Evolutionary conservation across 2,329 filamentous ascomycete genomes (phyloP), one percentile per base, ranked within the genome.

Genomic region (Fragosphaeria purpurea): DNA sequence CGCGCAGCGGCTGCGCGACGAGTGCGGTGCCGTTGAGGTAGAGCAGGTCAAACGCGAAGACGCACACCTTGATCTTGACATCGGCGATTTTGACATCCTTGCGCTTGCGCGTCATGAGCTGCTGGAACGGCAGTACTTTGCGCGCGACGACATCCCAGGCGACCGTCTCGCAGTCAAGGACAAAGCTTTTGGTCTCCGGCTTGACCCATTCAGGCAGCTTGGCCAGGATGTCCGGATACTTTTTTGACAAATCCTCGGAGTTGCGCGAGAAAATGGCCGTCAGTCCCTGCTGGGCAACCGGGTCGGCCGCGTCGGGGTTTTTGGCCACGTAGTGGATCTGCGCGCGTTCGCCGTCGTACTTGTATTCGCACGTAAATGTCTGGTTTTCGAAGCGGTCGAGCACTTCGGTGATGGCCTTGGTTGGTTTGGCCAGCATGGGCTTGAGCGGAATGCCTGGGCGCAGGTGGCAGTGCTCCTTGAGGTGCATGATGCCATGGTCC

Each of bases 351-450:
- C 93, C 93, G 61, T 98, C 93, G 62, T 98, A 98, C 67, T 98
- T 98, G 75, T 95, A 98, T 65, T 98, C 93, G 69, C 93, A 98
- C 1, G 93, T 97, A 62, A 98, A 98, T 32, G 85, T 86, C 63
- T 95, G 93, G 56, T 86, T 83, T 64, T 97, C 93, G 58, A 98
- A 98, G 5, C 93, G 86, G 67, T 98, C 91, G 9, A 98, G 76
- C 0, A 98, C 93, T 68, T 98, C 93, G 1, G 90, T 95, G 60
- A 98, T 96, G 5, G 93, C 90, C 66, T 98, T 98, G 8, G 93
- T 98, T 4, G 93, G 93, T 62, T 97, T 97, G 22, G 93, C 93
- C 71, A 98, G 76, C 93, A 98, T 98, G 60, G 93, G 93, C 67
- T 98, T 98, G 52, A 98, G 74, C 0, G 93, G 93, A 12, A 98